A percentile compares a stretch with the other conserved stretches of the same genome.
phyloP scores from a whole-genome alignment of 805 yeast genomes.

The Phaffomyces antillensis region DNA sequence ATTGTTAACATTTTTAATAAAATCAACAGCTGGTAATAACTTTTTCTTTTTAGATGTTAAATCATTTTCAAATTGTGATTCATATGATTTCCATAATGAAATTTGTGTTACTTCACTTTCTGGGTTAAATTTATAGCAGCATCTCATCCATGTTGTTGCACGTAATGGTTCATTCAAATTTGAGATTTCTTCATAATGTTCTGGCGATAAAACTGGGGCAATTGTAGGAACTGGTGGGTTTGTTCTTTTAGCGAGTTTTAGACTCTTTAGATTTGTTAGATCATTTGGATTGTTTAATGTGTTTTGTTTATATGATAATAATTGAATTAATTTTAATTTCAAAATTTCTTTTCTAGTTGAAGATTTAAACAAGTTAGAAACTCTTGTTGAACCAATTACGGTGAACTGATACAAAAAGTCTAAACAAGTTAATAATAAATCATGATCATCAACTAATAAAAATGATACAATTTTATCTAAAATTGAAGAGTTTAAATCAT shows the following conservation, averaged over 20 bases:
- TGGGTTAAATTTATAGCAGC: constrained; percentile 73
- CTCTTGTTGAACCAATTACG: constrained; percentile 53
- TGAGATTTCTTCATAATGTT: constrained; percentile 53
- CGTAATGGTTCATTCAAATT: constrained; percentile 76
- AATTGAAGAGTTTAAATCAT: constrained; percentile 35
- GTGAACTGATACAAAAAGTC: constrained; percentile 80
- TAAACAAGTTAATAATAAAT: constrained; percentile 62
- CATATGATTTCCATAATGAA: constrained; percentile 92
- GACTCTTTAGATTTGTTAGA: constrained; percentile 17
- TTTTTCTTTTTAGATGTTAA: constrained; percentile 44
- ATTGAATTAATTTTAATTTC: constrained; percentile 52
- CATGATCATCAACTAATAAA: constrained; percentile 59
- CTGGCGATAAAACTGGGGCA: constrained; percentile 54
- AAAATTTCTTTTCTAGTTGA: constrained; percentile 44
- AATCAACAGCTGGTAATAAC: constrained; percentile 90
- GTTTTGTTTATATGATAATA: constrained; percentile 44
- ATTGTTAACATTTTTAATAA: constrained; percentile 85
- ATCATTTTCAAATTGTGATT: constrained; percentile 68
- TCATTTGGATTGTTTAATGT: constrained; percentile 28
- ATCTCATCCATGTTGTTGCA: constrained; percentile 91
- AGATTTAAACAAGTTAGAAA: constrained; percentile 43
- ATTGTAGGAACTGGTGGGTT: constrained; percentile 54
- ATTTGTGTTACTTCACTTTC: constrained; percentile 91
- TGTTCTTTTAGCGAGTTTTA: constrained; percentile 48
- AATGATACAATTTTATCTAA: constrained; percentile 52